phyloP scores from a whole-genome alignment of 1,284 basidiomycete genomes.

The Apiotrichum montevideense region DNA sequence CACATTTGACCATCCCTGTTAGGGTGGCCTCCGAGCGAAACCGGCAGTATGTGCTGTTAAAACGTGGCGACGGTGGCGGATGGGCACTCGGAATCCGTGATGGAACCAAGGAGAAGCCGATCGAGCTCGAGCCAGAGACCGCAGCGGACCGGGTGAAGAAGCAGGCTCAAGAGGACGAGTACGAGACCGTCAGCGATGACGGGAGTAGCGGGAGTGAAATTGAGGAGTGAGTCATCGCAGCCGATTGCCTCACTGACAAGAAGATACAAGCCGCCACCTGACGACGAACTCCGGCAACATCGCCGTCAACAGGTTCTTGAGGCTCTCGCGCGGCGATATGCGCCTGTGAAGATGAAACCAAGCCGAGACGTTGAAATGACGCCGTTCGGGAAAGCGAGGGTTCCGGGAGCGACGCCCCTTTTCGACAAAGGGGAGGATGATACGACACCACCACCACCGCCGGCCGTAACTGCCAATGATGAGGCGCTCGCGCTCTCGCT shows the following conservation, averaged over 20 bases:
- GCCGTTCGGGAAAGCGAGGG: constrained; percentile 30
- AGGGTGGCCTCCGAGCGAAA: constrained; percentile 92
- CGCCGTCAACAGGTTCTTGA: constrained; percentile 61
- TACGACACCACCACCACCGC: constrained; percentile 4
- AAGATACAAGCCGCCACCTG: constrained; percentile 34
- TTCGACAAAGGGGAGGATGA: constrained; percentile 58
- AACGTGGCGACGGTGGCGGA: constrained; percentile 78
- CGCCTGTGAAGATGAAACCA: constrained; percentile 44
- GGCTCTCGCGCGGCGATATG: constrained; percentile 57
- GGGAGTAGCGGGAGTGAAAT: constrained; percentile 13
- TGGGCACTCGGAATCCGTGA: constrained; percentile 89
- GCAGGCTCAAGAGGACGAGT: constrained; percentile 17
- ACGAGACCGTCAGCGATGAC: constrained; percentile 5
- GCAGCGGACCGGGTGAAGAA: constrained; percentile 20
- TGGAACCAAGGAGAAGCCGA: constrained; percentile 71
- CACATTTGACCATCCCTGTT: constrained; percentile 76
- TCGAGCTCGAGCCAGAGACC: constrained; percentile 56
- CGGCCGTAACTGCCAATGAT: constrained; percentile 30
- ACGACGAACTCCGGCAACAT: constrained; percentile 64
- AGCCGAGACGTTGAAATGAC: constrained; percentile 31
- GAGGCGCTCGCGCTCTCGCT: constrained; percentile 42
- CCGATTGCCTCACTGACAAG: constrained; percentile 1
- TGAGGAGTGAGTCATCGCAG: constrained; percentile 29
- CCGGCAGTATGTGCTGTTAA: constrained; percentile 85
- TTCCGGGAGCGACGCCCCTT: constrained; percentile 47